phyloP scores from a whole-genome alignment of 1,284 basidiomycete species.

The Ceratobasidium sp. region DNA sequence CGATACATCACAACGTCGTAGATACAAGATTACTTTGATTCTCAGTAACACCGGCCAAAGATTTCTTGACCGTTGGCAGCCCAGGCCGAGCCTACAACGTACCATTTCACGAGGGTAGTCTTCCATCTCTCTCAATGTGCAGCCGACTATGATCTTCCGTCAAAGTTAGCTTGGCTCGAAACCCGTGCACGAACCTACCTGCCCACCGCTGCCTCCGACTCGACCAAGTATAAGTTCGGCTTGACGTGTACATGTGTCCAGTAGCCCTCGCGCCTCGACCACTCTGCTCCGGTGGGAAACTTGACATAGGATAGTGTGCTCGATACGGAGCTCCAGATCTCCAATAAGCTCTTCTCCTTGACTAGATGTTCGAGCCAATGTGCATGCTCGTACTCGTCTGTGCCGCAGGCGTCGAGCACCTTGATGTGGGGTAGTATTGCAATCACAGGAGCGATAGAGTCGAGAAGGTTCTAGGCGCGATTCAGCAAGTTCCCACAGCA shows the following conservation, averaged over 20 bases:
- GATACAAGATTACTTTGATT: no score
- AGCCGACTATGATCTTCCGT: no score
- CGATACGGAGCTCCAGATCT: constrained; percentile 10
- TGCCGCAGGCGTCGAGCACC: constrained; percentile 17
- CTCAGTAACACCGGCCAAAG: no score
- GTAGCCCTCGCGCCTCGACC: background rate
- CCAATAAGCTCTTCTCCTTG: constrained; percentile 4
- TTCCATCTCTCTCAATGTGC: no score
- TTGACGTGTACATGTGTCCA: constrained; percentile 14
- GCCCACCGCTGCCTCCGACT: background rate
- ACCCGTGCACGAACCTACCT: background rate
- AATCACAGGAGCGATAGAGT: constrained; percentile 9
- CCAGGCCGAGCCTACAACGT: no score
- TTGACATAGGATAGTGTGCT: constrained; percentile 4
- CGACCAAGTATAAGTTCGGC: constrained; percentile 7
- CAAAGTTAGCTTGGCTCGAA: background rate
- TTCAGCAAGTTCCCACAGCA: background rate
- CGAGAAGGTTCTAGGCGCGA: constrained; percentile 3
- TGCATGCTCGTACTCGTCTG: constrained; percentile 20
- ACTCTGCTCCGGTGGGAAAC: constrained; percentile 32
- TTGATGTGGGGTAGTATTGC: constrained; percentile 11
- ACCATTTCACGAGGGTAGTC: no score
- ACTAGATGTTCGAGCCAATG: constrained; percentile 25
- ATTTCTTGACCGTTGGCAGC: no score
- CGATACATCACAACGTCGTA: no score